Base-by-base conservation (phyloP, 2,329 filamentous ascomycete genomes). In the Monosporascus sp. region DNA sequence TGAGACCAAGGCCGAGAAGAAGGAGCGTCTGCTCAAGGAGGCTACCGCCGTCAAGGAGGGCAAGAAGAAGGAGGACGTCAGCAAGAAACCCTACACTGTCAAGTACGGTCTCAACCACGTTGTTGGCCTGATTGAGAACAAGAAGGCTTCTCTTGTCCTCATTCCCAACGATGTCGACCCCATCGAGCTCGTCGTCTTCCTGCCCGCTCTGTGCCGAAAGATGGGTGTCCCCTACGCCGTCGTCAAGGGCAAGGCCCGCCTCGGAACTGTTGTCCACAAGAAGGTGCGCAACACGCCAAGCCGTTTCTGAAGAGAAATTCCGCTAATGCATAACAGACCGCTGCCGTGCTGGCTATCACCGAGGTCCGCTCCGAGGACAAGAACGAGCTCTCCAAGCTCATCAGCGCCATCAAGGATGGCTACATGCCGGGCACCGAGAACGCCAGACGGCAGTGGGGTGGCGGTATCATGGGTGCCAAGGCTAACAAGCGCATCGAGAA, bases 91-190 rank as follows among this genome's bases (percentile, higher is more conserved):
- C 71, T 99, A 97, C 80, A 81, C 88, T 65, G 92, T 94, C 85
- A 99, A 99, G 88, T 99, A 97, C 80, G 94, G 94, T 82, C 87
- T 99, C 70, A 99, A 99, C 88, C 94, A 99, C 84, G 94, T 99
- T 64, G 91, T 96, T 65, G 91, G 90, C 65, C 84, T 96, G 67
- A 89, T 96, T 69, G 91, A 96, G 87, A 97, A 97, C 86, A 99
- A 99, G 90, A 99, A 99, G 88, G 93, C 94, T 64, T 87, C 90
- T 60, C 86, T 99, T 63, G 95, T 99, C 73, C 87, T 99, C 68
- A 99, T 99, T 75, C 90, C 94, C 76, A 96, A 99, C 82, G 94
- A 99, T 74, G 95, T 99, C 69, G 94, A 99, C 84, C 94, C 94
- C 70, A 99, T 99, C 73, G 94, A 99, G 86, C 81, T 99, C 69